Evolutionary conservation across 352 stramenopile genomes (phyloP), one percentile per base, ranked within the genome.

Genomic region (Phytophthora brassicae): DNA sequence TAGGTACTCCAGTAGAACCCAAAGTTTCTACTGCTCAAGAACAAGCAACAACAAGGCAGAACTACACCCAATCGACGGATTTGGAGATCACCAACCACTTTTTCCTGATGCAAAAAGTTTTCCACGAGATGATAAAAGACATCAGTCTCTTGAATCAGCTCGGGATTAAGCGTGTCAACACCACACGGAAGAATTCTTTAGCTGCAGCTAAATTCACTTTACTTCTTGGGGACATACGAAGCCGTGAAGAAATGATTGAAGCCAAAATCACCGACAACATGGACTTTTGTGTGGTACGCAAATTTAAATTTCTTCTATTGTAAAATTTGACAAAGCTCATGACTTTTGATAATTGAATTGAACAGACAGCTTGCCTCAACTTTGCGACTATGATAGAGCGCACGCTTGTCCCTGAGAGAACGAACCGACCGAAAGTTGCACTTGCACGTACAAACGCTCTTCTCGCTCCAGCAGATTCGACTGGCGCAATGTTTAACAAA

Each of bases 61-160:
- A 49, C 12, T 61, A 47, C 28, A 26, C 57, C 7, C 45, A 53
- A 16, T 35, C 59, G 22, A 68, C 53, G 0, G 68, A 84, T 22
- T 39, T 79, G n/a, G 60, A 81, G 41, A 64, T 72, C 17, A 66
- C 79, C 31, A 77, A 79, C 43, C 61, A 79, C 3, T 84, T 84
- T 47, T 66, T 84, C 22, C 50, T 81, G 17, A 60, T 81, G 41
- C 61, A 69, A 20, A 75, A 84, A 35, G 72, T 79, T 8, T 66
- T 81, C 7, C 57, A 74, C 56, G 61, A 79, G 24, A 66, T 72
- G 11, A 70, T 84, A 31, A 74, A 84, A 26, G 75, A 84, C 39
- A 60, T 84, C 44, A 75, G 75, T 55, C 48, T 74, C 4, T 58
- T 84, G 35, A 84, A 73, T 42, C 66, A 56, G 3, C 35, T 79